phyloP scores from a whole-genome alignment of 768 basidiomycete species.

The Rhizopogon sp. region DNA sequence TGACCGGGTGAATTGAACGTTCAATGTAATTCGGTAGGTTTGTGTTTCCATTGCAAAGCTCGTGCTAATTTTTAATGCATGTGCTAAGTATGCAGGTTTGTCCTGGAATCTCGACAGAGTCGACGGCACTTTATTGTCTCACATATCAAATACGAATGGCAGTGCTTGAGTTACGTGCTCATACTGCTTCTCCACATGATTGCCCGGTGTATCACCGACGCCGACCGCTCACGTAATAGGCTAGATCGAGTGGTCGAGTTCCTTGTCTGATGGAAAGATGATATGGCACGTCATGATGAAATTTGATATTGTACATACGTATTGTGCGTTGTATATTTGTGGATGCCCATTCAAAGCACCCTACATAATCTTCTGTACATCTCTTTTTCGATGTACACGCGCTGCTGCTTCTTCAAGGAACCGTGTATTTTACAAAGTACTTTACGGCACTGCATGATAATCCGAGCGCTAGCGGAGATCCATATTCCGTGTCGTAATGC shows the following conservation, averaged over 20 bases:
- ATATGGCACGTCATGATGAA: neutral
- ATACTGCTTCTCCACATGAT: neutral
- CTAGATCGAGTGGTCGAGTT: neutral
- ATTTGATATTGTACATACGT: neutral
- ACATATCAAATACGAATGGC: neutral
- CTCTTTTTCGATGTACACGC: no score
- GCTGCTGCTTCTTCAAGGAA: no score
- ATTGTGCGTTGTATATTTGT: neutral
- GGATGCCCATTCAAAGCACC: no score
- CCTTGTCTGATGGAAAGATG: conserved; percentile 5
- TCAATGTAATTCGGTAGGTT: neutral
- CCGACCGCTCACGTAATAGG: neutral
- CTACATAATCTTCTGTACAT: no score
- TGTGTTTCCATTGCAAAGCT: neutral
- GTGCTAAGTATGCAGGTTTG: neutral
- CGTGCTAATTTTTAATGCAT: neutral
- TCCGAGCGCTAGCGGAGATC: no score
- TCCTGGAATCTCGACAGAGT: neutral
- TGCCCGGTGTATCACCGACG: neutral
- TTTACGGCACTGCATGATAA: neutral
- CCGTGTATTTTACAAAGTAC: neutral
- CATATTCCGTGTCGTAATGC: no score
- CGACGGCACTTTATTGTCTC: no score
- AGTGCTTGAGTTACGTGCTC: neutral
- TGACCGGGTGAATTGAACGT: neutral